A percentile compares a stretch with the other conserved stretches of the same genome.
phyloP scores from a whole-genome alignment of 306 rosid genomes.

The Prosopis cineraria region DNA sequence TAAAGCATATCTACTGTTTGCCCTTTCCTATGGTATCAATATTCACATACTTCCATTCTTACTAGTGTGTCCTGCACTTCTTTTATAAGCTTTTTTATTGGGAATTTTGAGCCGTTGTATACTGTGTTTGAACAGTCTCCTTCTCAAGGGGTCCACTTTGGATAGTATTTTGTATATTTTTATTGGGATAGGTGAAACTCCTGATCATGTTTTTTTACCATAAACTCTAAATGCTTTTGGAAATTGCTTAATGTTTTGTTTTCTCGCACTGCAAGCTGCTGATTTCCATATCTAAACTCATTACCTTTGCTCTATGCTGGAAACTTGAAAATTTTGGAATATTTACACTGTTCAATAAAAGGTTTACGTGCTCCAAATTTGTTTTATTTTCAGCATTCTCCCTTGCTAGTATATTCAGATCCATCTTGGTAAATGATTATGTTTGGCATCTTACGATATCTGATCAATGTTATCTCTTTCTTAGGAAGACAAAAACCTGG shows the following conservation, averaged over 20 bases:
- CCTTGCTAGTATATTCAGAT: not conserved
- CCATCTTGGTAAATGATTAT: not conserved
- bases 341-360: not conserved
- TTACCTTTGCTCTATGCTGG: not conserved
- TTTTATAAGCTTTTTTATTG: not conserved
- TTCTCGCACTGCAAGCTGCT: not conserved
- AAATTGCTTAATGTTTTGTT: not conserved
- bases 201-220: not conserved
- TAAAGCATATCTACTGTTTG: slow-evolving; percentile 30
- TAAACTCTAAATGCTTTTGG: not conserved
- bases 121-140: slow-evolving; percentile 1
- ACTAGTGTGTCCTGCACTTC: not conserved
- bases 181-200: not conserved
- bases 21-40: not conserved
- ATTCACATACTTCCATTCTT: not conserved
- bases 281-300: not conserved
- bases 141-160: not conserved
- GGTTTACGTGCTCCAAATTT: not conserved
- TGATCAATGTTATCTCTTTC: slow-evolving; percentile 23
- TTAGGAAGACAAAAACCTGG: slow-evolving; percentile 54
- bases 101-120: not conserved
- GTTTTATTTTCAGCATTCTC: not conserved
- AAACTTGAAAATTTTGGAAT: not conserved
- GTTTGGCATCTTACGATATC: not conserved
- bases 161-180: not conserved